phyloP scores from a whole-genome alignment of 805 yeast genomes.

The Saturnispora gosingensis region DNA sequence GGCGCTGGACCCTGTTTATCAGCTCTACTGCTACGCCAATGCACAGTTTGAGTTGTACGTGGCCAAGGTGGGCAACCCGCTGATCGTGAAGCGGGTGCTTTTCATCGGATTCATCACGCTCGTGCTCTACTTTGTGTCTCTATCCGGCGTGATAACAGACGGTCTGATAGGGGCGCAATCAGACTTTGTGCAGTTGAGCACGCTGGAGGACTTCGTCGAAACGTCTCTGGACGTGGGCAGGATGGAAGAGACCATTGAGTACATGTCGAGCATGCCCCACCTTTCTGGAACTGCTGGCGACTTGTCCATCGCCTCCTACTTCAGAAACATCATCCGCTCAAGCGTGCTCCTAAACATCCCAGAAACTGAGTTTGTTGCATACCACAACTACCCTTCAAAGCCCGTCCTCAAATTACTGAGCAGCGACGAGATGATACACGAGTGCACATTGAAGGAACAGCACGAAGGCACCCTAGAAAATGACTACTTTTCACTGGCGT shows the following conservation, averaged over 20 bases:
- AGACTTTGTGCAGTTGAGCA: conserved; percentile 52
- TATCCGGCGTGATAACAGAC: conserved; percentile 46
- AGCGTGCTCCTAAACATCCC: conserved; percentile 48
- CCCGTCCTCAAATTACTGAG: conserved; percentile 24
- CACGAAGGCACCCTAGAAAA: conserved; percentile 7
- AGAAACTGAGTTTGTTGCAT: conserved; percentile 42
- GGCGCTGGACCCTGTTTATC: conserved; percentile 44
- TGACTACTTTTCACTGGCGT: conserved; percentile 32
- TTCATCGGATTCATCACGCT: conserved; percentile 60
- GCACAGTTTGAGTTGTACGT: conserved; percentile 48
- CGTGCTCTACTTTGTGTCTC: conserved; percentile 47
- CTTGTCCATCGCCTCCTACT: conserved; percentile 55
- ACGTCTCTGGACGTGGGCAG: conserved; percentile 44
- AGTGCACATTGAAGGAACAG: conserved; percentile 19
- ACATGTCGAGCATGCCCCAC: conserved; percentile 75
- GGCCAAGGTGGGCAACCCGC: conserved; percentile 71
- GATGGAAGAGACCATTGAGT: conserved; percentile 59
- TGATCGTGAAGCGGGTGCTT: conserved; percentile 67
- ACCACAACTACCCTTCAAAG: conserved; percentile 51
- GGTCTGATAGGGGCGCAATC: conserved; percentile 36
- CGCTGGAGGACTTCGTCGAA: conserved; percentile 40
- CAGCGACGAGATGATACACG: conserved; percentile 14
- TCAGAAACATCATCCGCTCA: conserved; percentile 47
- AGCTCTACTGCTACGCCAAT: conserved; percentile 33
- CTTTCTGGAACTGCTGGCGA: conserved; percentile 86